phyloP scores from a whole-genome alignment of 441 rosid genomes.

The Eutrema salsugineum region DNA sequence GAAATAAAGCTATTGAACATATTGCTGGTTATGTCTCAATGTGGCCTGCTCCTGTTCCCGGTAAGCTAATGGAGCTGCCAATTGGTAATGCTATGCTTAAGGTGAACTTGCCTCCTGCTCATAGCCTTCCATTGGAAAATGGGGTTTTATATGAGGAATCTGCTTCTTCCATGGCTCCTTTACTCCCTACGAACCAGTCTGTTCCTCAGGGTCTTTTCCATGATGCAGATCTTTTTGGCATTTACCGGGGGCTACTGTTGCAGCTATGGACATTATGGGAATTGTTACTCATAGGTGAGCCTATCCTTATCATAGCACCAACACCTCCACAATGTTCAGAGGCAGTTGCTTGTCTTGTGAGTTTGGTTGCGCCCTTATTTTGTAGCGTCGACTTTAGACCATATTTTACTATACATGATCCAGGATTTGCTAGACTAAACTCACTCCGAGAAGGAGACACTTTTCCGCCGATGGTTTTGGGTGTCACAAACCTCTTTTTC shows the following conservation, averaged over 20 bases:
- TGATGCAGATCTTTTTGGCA: conserved; percentile 87
- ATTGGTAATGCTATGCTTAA: conserved; percentile 87
- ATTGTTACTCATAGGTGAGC: conserved; percentile 89
- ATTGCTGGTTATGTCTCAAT: conserved; percentile 81
- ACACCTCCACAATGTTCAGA: conserved; percentile 97
- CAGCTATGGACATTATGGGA: conserved; percentile 98
- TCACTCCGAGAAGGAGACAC: conserved; percentile 69
- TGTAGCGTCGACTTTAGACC: conserved; percentile 97
- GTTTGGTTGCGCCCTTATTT: conserved; percentile 85
- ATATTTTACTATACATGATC: conserved; percentile 95
- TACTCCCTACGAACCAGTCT: conserved; percentile 88
- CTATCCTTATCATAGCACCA: conserved; percentile 89
- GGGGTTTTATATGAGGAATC: conserved; percentile 68
- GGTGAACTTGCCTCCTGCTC: conserved; percentile 88
- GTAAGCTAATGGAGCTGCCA: conserved; percentile 89
- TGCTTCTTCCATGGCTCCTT: conserved; percentile 89
- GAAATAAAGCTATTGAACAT: conserved; percentile 82
- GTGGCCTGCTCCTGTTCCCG: conserved; percentile 91
- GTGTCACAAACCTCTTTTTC: conserved; percentile 95
- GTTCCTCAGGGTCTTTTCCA: conserved; percentile 97
- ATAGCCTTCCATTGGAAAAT: conserved; percentile 74
- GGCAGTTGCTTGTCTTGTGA: conserved; percentile 96
- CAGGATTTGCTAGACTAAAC: conserved; percentile 69
- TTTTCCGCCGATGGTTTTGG: conserved; percentile 93
- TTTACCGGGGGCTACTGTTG: conserved; percentile 73